Evolutionary conservation across 2,329 filamentous ascomycete species (phyloP), one percentile per base, ranked within the genome.

Genomic region (Colletotrichum navitas): DNA sequence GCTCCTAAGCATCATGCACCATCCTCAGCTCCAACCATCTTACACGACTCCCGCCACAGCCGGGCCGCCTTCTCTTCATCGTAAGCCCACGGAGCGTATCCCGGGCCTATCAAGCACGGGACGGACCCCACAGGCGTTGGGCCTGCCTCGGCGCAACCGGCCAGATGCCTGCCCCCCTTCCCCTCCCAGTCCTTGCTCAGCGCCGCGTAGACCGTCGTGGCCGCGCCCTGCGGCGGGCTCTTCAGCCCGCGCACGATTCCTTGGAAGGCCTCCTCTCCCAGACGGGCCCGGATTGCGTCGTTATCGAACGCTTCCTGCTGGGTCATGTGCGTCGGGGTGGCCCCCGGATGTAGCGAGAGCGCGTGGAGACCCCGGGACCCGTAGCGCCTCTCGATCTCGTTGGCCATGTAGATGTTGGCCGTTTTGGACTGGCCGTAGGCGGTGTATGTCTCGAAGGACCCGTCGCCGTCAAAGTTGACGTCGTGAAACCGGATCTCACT

Each of bases 121-220:
- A 21, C n/a, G 29, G 21, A 66, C 2, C 63, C 47, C 3, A 64
- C 69, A 24, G 51, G n/a, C 36, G 26, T 24, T 18, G 63, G 49
- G 1, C 24, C 63, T 1, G 43, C 59, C 24, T 69, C 70, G 32
- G 5, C 75, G 73, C 83, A 84, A 68, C 87, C 76, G 24, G 77
- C 78, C 36, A 87, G 74, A 73, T 86, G 87, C 66, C 78, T 80
- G 5, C 84, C 85, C 1, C 85, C 86, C 63, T 80, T 83, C 5
- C 79, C 81, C 75, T 85, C 82, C 79, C 80, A 84, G 26, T 81
- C 81, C 54, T 77, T 79, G 5, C 75, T 78, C 6, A 84, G 71
- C 0, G 83, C 85, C 0, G 84, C 85, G 76, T 80, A 85, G 0
- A 85, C 79, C 6, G 79, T 80, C 8, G 85, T 87, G 0, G 86